Base-by-base conservation (phyloP, 2,329 filamentous ascomycete species). In the Penicillium sp. region DNA sequence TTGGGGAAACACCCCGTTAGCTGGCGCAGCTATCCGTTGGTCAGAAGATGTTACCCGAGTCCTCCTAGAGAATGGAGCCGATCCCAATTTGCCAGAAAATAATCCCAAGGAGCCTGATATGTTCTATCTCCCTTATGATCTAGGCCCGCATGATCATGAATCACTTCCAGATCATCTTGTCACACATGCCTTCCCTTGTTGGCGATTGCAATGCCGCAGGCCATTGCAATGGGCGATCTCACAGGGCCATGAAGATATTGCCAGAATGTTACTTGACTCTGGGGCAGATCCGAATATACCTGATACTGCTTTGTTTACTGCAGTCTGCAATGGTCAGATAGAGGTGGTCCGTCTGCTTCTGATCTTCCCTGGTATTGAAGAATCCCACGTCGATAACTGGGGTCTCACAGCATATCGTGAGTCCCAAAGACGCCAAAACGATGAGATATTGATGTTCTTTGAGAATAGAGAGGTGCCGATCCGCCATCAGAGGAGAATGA, bases 381-480 rank as follows among this genome's bases (percentile, higher is more conserved):
- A 45, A 5, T 45, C 42, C 4, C 22, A 45, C 4, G 42, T n/a
- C 10, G 42, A n/a, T 24, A 24, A 24, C 10, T 45, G 42, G 22
- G 42, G 42, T 22, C 22, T 45, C 24, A n/a, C 24, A 5, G 26
- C 47, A 28, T 33, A n/a, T 15, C 2, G 53, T 51, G n/a, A 64
- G 37, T 45, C 44, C 37, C 59, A 35, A 33, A 28, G 13, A 44
- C 57, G 44, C 10, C 57, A 61, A 45, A 58, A 61, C 9, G 62
- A 66, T 2, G 53, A 22, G 22, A 45, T 45, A 12, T 12, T 1
- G 9, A 22, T 15, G n/a, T n/a, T 45, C 4, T 19, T 50, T 50
- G 26, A 33, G 9, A 13, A 45, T 15, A 45, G 68, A 1, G 63
- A 66, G 44, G 63, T 68, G n/a, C 17, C n/a, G 38, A 40, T 7